Evolutionary conservation across 805 yeast species (phyloP), one percentile per base, ranked within the genome.

Genomic region (Hanseniaspora vineae): DNA sequence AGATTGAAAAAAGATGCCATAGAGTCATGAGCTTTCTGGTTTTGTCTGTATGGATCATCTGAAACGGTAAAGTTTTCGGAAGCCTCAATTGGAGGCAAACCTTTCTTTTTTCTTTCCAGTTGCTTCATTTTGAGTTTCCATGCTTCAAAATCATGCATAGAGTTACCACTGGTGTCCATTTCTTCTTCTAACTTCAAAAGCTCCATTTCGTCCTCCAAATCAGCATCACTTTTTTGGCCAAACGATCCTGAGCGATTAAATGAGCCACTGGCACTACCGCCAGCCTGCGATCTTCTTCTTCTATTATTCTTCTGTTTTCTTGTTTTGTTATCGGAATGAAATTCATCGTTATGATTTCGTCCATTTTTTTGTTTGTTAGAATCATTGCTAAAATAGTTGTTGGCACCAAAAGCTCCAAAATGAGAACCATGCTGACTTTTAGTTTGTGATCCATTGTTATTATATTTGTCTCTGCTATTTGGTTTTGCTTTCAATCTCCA

Each of bases 401-500:
- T 42, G 29, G 40, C 44, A 15, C 19, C 45, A 47, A 46, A 49
- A 42, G 49, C 55, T 44, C 42, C 45, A 49, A 44, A 46, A 33
- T 33, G 37, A n/a, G 37, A 33, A 4, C 29, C 29, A 23, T 23
- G 29, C 29, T 23, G 29, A 23, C 8, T 23, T 23, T 23, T 23
- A 8, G 6, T 23, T 8, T 23, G 29, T 23, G 29, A 5, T 15
- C 15, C 42, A 29, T 47, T 40, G 15, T 9, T 20, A 17, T 6
- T 39, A 15, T 37, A 44, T 31, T 19, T 44, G 37, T 31, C 42
- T n/a, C 14, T 14, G 10, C 13, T 32, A 29, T 55, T 56, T 15
- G 54, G 55, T 46, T 49, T 55, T 44, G 55, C 60, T 51, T 64
- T 66, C 46, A 68, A 56, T 50, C 75, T 67, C 75, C 79, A 78